These are phyloP conservation scores for Podaxis sp. DNA, from an alignment of 768 basidiomycete genomes.

Conservation along the genomic window DNA sequence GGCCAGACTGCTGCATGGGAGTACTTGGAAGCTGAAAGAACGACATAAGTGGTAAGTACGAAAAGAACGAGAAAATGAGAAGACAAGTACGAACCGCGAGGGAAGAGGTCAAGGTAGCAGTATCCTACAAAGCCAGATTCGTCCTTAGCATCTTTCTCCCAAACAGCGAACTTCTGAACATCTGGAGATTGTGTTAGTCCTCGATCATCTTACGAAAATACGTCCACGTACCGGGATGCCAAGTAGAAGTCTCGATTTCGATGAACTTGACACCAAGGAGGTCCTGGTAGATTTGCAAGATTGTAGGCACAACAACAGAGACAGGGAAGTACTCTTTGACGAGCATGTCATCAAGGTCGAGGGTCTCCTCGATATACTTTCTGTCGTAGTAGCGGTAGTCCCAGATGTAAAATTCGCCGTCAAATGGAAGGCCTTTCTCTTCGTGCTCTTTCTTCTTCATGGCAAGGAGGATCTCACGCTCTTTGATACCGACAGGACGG, in stretches of 20 bases:
- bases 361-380: slow-evolving; percentile 62
- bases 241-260: slow-evolving; percentile 59
- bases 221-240: slow-evolving; percentile 71
- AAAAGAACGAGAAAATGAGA: background rate
- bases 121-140: slow-evolving; percentile 77
- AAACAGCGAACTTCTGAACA: slow-evolving; percentile 82
- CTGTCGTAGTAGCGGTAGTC: slow-evolving; percentile 80
- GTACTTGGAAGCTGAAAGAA: slow-evolving; percentile 64
- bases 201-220: background rate
- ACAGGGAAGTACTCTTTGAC: slow-evolving; percentile 93
- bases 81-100: slow-evolving; percentile 52
- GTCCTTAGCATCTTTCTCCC: slow-evolving; percentile 76
- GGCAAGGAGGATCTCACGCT: slow-evolving; percentile 63
- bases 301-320: slow-evolving; percentile 75
- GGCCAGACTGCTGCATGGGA: slow-evolving; percentile 88
- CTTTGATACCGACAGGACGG: slow-evolving; percentile 67
- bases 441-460: slow-evolving; percentile 77
- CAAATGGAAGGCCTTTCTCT: slow-evolving; percentile 57
- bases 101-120: slow-evolving; percentile 87
- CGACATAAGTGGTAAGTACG: background rate
- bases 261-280: slow-evolving; percentile 77
- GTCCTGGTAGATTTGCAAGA: slow-evolving; percentile 82
- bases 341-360: slow-evolving; percentile 72
- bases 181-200: slow-evolving; percentile 39
- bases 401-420: slow-evolving; percentile 79